These are phyloP conservation scores for Effrenium voratum DNA, from an alignment of 73 alveolate species.

Conservation along the genomic window DNA sequence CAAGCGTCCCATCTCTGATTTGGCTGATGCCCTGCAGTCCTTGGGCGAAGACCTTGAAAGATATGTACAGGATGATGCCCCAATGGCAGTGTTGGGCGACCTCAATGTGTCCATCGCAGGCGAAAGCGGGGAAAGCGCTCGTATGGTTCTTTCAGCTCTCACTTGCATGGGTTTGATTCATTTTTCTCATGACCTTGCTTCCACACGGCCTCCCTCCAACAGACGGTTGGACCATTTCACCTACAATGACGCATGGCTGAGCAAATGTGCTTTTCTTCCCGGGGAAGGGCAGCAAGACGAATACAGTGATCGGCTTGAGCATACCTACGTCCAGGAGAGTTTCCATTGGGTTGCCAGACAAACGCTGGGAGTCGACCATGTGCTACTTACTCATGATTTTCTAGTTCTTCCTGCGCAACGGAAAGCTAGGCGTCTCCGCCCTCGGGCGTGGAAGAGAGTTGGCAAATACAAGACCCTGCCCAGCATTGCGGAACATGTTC, in stretches of 20 bases:
- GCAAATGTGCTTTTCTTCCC: background rate
- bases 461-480: background rate
- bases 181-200: background rate
- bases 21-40: background rate
- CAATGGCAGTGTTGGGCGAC: background rate
- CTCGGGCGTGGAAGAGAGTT: too few species aligned
- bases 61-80: background rate
- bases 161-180: background rate
- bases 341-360: background rate
- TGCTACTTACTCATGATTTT: background rate
- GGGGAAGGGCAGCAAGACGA: too few species aligned
- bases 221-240: background rate
- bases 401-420: background rate
- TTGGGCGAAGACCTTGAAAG: background rate
- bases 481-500: too few species aligned
- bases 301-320: background rate
- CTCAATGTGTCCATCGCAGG: background rate
- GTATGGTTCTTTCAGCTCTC: background rate
- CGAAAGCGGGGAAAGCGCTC: background rate
- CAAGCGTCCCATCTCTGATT: background rate
- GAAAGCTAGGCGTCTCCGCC: too few species aligned
- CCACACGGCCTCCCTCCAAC: background rate
- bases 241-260: background rate
- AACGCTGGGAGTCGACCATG: slow-evolving; percentile 6
- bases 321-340: background rate